Percentiles rank a stretch among this genome's conserved stretches.
Evolutionary conservation across 1,284 basidiomycete species (phyloP).

Genomic region (Heterobasidion irregulare): DNA sequence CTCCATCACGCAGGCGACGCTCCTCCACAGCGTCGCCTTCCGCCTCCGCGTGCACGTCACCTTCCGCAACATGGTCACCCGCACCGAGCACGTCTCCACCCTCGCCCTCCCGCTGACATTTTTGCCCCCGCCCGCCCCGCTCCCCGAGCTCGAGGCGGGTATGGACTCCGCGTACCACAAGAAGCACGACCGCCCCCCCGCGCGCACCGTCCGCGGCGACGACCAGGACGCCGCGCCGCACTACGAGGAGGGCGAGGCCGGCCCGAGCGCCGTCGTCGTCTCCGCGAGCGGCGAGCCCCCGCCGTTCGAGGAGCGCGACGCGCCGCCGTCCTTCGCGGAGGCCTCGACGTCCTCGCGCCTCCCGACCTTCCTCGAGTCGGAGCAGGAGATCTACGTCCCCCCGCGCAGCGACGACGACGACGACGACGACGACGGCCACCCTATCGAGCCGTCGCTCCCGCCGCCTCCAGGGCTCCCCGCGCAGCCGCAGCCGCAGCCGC

Average conservation of each 20-base stretch:
- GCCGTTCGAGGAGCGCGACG: constrained; percentile 74
- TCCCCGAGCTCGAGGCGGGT: constrained; percentile 63
- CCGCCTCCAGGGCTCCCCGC: constrained; percentile 12
- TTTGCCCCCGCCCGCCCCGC: constrained; percentile 61
- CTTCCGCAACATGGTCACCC: constrained; percentile 60
- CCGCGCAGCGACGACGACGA: constrained; percentile 27
- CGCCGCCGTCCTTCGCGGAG: constrained; percentile 66
- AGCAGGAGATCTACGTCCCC: constrained; percentile 58
- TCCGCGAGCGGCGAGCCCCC: constrained; percentile 54
- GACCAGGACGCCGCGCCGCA: constrained; percentile 56
- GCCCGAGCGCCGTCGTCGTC: constrained; percentile 54
- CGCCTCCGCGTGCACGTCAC: constrained; percentile 55
- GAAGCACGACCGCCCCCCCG: constrained; percentile 75
- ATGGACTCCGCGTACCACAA: constrained; percentile 71
- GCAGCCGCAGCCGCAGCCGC: constrained; percentile 20
- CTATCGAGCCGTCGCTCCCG: too few relatives aligned
- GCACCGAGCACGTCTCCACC: constrained; percentile 54
- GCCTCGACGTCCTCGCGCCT: constrained; percentile 52
- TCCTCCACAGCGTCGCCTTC: constrained; percentile 67
- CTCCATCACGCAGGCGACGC: constrained; percentile 67
- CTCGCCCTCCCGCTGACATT: constrained; percentile 60
- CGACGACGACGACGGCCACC: too few relatives aligned
- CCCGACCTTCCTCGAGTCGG: constrained; percentile 74
- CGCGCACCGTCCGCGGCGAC: constrained; percentile 57
- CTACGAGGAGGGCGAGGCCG: constrained; percentile 61